Conservation (phyloP, 2,329 filamentous ascomycete genomes). For the Phaeosphaeria sp. region DNA sequence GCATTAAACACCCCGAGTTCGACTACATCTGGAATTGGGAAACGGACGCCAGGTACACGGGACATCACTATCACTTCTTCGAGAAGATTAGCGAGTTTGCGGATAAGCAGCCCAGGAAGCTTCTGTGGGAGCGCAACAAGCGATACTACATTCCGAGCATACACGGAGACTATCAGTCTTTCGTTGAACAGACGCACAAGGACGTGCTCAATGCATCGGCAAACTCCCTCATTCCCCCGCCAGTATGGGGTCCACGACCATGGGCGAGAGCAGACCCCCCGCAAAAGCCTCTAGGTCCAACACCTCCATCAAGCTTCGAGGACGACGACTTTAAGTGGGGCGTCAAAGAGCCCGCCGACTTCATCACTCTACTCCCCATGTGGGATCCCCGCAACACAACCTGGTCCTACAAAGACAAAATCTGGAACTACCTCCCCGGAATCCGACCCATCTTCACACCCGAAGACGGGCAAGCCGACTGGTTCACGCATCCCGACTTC, state of each 20-base stretch:
- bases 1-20: conserved; percentile 77
- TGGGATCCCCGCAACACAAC: conserved; percentile 88
- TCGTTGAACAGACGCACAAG: conserved; percentile 52
- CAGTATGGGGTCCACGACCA: conserved; percentile 84
- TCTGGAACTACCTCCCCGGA: conserved; percentile 56
- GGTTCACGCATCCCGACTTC: conserved; percentile 59
- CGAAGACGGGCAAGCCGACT: conserved; percentile 70
- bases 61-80: conserved; percentile 82
- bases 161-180: conserved; percentile 58
- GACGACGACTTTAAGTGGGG: conserved; percentile 87
- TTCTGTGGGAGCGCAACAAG: conserved; percentile 65
- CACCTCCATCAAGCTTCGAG: conserved; percentile 74
- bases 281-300: conserved; percentile 79
- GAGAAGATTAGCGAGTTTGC: conserved; percentile 66
- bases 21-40: conserved; percentile 88
- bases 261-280: conserved; percentile 61
- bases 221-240: conserved; percentile 55
- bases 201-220: conserved; percentile 49
- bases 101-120: conserved; percentile 61
- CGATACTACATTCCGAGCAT: conserved; percentile 62
- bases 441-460: conserved; percentile 84
- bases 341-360: conserved; percentile 86
- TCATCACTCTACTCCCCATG: conserved; percentile 89
- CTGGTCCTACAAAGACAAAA: conserved; percentile 66
- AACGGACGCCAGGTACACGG: conserved; percentile 79